These are phyloP conservation scores for Penicillium coprophilum DNA, from an alignment of 495 filamentous ascomycete species.

Conservation along the genomic window DNA sequence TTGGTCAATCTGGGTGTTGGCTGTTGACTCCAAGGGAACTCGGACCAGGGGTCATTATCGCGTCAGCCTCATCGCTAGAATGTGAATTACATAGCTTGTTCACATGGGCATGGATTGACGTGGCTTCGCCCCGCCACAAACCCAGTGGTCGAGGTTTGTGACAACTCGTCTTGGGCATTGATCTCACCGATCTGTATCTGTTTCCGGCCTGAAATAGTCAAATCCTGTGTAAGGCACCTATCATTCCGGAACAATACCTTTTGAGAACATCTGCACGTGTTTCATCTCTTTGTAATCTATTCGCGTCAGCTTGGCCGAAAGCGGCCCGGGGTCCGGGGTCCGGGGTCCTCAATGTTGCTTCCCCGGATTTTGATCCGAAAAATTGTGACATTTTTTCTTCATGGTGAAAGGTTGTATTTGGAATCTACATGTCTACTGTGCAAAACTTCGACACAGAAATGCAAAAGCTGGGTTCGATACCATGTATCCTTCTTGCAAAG, in stretches of 20 bases:
- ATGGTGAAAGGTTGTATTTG: not conserved
- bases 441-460: not conserved
- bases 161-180: not conserved
- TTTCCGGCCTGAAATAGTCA: not conserved
- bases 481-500: not conserved
- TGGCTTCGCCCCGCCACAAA: conserved; percentile 23
- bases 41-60: conserved; percentile 2
- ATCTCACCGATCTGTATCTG: not conserved
- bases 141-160: conserved; percentile 7
- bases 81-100: conserved; percentile 12
- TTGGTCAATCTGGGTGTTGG: not conserved
- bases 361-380: conserved; percentile 9
- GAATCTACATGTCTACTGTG: not conserved
- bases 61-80: conserved; percentile 23
- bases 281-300: conserved; percentile 7
- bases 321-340: conserved; percentile 4
- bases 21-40: not conserved
- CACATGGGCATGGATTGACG: conserved; percentile 31
- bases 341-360: conserved; percentile 7
- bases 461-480: not conserved
- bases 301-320: conserved; percentile 8
- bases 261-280: not conserved
- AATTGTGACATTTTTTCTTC: not conserved
- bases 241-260: conserved; percentile 13
- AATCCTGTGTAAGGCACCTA: conserved; percentile 4